Percentiles rank a stretch among this genome's conserved stretches.
Conservation (phyloP, 208 protist genomes). For the Strigomonas culicis region DNA sequence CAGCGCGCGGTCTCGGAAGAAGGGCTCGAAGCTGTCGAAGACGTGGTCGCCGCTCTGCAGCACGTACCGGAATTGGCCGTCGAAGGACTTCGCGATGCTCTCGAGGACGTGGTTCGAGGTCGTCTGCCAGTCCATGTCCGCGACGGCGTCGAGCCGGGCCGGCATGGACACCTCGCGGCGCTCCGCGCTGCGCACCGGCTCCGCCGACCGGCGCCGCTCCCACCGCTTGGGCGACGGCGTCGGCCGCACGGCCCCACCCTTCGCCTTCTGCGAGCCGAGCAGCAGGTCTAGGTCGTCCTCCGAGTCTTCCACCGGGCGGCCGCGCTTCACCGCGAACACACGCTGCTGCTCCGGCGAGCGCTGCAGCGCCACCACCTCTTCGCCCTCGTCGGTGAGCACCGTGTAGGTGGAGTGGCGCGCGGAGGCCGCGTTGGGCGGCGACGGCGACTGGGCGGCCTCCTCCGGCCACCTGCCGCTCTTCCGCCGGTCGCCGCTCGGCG, state of each 20-base stretch:
- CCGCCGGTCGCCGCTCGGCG: neutral
- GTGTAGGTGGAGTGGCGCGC: neutral
- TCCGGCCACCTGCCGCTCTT: neutral
- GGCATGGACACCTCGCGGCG: neutral
- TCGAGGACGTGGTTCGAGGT: neutral
- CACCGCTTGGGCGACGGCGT: neutral
- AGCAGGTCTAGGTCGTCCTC: conserved; percentile 80
- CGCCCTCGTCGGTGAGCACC: conserved; percentile 17
- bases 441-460: conserved; percentile 18
- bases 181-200: neutral
- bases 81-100: conserved; percentile 34
- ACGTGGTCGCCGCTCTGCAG: conserved; percentile 39
- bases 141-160: neutral
- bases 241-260: conserved; percentile 20
- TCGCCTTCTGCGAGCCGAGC: conserved; percentile 52
- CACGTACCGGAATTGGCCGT: conserved; percentile 63
- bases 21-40: conserved; percentile 60
- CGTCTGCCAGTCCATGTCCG: neutral
- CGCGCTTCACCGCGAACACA: conserved; percentile 5
- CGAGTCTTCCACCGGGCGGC: conserved; percentile 25
- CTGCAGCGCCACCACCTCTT: conserved; percentile 7
- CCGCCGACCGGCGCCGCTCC: neutral
- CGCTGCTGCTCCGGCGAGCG: neutral
- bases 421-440: conserved; percentile 2
- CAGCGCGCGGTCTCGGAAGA: conserved; percentile 61